These are phyloP conservation scores for Nothophaeocryptopus gaeumannii DNA, from an alignment of 2,329 filamentous ascomycete species.

Conservation along the genomic window DNA sequence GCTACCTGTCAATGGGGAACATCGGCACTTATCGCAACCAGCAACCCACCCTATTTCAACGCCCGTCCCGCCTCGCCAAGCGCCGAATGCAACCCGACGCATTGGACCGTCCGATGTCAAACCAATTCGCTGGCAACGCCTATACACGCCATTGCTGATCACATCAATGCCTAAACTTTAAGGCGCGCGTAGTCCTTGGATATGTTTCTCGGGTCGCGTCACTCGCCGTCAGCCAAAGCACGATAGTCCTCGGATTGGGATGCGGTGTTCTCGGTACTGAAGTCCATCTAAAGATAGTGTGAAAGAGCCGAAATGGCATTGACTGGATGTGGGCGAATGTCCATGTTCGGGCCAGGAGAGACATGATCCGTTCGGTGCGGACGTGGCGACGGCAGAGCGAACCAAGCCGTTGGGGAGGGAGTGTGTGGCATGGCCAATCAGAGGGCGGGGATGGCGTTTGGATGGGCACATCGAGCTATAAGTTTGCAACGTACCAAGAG, in stretches of 20 bases:
- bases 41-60: not conserved
- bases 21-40: not conserved
- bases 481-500: slow-evolving; percentile 2
- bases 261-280: slow-evolving; percentile 2
- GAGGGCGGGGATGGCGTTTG: not conserved
- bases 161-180: slow-evolving; percentile 3
- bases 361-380: slow-evolving; percentile 8
- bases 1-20: not conserved
- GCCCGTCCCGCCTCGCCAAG: not conserved
- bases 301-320: slow-evolving; percentile 2
- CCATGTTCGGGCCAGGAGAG: slow-evolving; percentile 5
- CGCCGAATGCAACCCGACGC: not conserved
- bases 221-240: too few species aligned
- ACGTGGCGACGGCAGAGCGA: not conserved
- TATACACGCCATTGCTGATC: slow-evolving; percentile 6
- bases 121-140: not conserved
- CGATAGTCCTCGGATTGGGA: too few species aligned
- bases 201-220: slow-evolving; percentile 11
- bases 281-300: slow-evolving; percentile 3
- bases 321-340: slow-evolving; percentile 4
- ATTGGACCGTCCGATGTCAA: not conserved
- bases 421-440: slow-evolving; percentile 4
- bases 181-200: slow-evolving; percentile 5
- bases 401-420: slow-evolving; percentile 2
- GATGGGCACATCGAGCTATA: slow-evolving; percentile 5